Evolutionary conservation across 331 rosid species (phyloP).

Genomic region (Prunus yedoensis): DNA sequence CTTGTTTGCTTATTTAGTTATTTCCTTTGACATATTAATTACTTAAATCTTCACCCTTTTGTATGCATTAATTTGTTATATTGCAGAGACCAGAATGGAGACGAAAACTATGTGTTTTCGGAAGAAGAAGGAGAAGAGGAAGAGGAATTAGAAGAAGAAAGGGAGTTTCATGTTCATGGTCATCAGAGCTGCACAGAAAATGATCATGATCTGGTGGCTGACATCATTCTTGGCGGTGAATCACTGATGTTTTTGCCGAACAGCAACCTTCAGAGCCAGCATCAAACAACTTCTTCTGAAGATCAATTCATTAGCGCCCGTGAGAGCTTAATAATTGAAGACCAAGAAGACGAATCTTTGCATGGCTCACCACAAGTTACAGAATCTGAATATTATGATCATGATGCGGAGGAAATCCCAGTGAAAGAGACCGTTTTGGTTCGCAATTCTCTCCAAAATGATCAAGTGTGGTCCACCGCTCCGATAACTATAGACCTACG

Average conservation of each 20-base stretch:
- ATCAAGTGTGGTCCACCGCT: slow-evolving; percentile 45
- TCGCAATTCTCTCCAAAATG: slow-evolving; percentile 39
- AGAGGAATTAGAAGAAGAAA: slow-evolving; percentile 22
- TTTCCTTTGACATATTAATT: not conserved
- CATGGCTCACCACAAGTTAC: slow-evolving; percentile 48
- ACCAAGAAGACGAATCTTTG: slow-evolving; percentile 36
- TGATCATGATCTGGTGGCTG: slow-evolving; percentile 65
- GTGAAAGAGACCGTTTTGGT: slow-evolving; percentile 48
- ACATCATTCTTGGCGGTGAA: slow-evolving; percentile 62
- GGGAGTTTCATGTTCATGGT: slow-evolving; percentile 6
- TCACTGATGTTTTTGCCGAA: slow-evolving; percentile 45
- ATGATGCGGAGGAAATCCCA: slow-evolving; percentile 35
- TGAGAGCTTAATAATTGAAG: slow-evolving; percentile 44
- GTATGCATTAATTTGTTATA: not conserved
- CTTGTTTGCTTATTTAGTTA: not conserved
- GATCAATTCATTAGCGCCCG: slow-evolving; percentile 44
- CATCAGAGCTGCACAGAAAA: slow-evolving; percentile 36
- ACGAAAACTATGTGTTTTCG: slow-evolving; percentile 45
- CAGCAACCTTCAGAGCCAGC: slow-evolving; percentile 26
- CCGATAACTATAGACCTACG: slow-evolving; percentile 40
- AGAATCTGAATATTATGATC: slow-evolving; percentile 41
- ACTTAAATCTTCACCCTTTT: not conserved
- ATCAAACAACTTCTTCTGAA: slow-evolving; percentile 27
- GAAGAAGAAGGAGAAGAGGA: slow-evolving; percentile 47
- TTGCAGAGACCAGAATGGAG: slow-evolving; percentile 57